Percentiles rank a stretch among this genome's conserved stretches.
Conservation (phyloP, 139 green algal species). For the Chlamydomonas applanata region DNA sequence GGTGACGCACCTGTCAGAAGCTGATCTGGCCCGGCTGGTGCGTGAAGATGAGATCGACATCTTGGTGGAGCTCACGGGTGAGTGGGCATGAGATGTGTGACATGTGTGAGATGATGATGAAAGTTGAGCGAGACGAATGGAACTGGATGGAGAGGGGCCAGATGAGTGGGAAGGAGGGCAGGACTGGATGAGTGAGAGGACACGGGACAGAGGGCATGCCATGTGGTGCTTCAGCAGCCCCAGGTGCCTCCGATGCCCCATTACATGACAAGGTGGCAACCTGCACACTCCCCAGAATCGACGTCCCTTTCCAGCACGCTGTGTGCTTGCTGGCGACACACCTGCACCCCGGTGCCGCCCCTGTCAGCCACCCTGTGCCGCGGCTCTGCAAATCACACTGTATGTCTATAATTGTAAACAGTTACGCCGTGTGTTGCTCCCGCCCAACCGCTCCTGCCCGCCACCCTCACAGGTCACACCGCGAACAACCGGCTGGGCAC, state of each 20-base stretch:
- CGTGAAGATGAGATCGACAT: conserved; percentile 85
- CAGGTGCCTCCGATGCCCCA: too few species aligned
- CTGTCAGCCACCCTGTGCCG: too few species aligned
- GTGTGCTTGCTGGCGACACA: neutral
- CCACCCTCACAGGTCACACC: conserved; percentile 75
- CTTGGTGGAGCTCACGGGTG: conserved; percentile 92
- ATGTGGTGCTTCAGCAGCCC: too few species aligned
- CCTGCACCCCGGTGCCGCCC: too few species aligned
- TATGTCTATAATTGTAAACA: neutral
- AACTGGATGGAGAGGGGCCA: too few species aligned
- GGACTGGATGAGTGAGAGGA: too few species aligned
- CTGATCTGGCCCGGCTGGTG: conserved; percentile 64
- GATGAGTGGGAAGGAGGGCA: too few species aligned
- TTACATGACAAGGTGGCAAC: too few species aligned
- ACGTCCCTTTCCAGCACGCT: too few species aligned
- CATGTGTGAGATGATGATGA: neutral
- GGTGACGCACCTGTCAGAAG: conserved; percentile 44
- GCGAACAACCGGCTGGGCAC: conserved; percentile 92
- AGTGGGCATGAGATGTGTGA: neutral
- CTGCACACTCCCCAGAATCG: too few species aligned
- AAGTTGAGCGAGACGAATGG: too few species aligned
- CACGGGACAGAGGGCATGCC: too few species aligned
- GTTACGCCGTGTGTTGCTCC: neutral
- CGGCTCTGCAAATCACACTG: neutral
- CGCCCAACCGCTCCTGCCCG: neutral